Base-by-base conservation (phyloP, 176 grass and related monocot species). In the Pharus latifolius region DNA sequence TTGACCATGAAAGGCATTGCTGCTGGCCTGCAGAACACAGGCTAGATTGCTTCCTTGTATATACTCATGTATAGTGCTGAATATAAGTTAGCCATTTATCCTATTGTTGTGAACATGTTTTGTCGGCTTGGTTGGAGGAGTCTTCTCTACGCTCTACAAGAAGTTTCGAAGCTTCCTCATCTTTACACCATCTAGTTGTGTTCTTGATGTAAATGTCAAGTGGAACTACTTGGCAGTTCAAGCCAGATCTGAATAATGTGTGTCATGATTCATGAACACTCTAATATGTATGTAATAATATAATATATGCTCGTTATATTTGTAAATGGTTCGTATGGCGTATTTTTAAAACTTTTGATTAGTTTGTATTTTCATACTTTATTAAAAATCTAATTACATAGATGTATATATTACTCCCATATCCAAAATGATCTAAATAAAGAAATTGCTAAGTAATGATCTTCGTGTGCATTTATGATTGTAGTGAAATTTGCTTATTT, bases 1-100 rank as follows among this genome's bases (percentile, higher is more conserved):
- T 79, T 92, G 77, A 92, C 89, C 76, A 92, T 92, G 89, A 92
- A 92, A 62, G 89, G 84, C 28, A 92, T 92, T 44, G 89, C 89
- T 37, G 89, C 89, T 22, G 89, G 89, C 67, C 88, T 92, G 89
- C 89, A 92, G 73, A 92, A 92, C 60, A 92, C 89, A 1, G 84
- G 84, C 53, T 91, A 91, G 49, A 29, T 7, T 28, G 30, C 25
- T 22, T 8, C 3, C 2, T 10, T 4, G 27, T 31, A 62, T 27
- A 62, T 27, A 15, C 2, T 27, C 28, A 10, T 57, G 18, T 20
- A 57, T 10, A 27, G 7, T 57, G 7, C 25, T 57, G 22, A 22
- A 22, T n/a, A 49, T 74, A 57, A 28, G 22, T 57, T 44, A 37
- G n/a, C 23, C 13, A 29, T 57, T 3, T 31, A 16, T 0, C 2